Conservation (phyloP, 352 stramenopile genomes). For the Globisporangium okanoganense region DNA sequence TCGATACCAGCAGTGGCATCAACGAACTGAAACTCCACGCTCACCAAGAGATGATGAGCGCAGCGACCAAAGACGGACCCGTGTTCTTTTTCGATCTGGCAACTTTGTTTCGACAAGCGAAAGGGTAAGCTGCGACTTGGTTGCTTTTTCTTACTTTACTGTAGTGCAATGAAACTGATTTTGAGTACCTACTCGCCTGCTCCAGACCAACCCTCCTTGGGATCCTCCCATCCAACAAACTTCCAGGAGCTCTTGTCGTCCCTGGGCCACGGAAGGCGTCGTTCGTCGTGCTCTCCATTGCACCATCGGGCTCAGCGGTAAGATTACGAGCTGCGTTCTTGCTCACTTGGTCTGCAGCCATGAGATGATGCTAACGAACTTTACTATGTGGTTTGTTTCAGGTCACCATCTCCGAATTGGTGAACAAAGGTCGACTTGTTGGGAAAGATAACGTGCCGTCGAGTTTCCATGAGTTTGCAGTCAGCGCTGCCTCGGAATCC, state of each 20-base stretch:
- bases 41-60: slow-evolving; percentile 54
- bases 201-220: slow-evolving; percentile 31
- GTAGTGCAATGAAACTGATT: no score
- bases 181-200: no score
- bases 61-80: slow-evolving; percentile 53
- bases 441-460: slow-evolving; percentile 51
- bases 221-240: slow-evolving; percentile 48
- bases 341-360: not conserved
- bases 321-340: not conserved
- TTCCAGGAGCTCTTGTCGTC: slow-evolving; percentile 40
- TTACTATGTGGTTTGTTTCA: slow-evolving; percentile 1
- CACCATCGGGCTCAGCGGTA: slow-evolving; percentile 35
- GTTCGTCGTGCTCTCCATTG: slow-evolving; percentile 43
- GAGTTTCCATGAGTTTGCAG: slow-evolving; percentile 53
- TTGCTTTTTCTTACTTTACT: no score
- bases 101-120: slow-evolving; percentile 44
- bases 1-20: slow-evolving; percentile 52
- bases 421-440: slow-evolving; percentile 46
- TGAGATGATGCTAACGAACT: not conserved
- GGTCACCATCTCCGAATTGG: slow-evolving; percentile 51
- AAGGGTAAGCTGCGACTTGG: slow-evolving; percentile 31
- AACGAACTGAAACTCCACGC: slow-evolving; percentile 61
- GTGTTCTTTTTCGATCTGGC: slow-evolving; percentile 69
- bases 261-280: slow-evolving; percentile 38
- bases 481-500: slow-evolving; percentile 40